Evolutionary conservation across 1,139 yeast species (phyloP), one percentile per base, ranked within the genome.

Genomic region (Schwanniomyces etchellsii): DNA sequence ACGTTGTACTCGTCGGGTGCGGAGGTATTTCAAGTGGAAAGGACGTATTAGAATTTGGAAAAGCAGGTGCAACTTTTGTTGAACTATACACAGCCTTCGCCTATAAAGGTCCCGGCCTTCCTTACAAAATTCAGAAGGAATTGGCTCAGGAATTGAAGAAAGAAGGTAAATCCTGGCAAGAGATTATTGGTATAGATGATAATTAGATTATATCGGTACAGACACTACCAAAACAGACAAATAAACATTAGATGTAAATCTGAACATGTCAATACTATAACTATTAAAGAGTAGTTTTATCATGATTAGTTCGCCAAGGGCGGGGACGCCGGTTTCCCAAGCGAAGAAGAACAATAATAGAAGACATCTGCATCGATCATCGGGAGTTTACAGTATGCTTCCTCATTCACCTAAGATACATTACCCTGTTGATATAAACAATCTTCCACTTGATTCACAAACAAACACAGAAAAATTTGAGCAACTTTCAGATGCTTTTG

Each of bases 81-180:
- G 85, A 89, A 55, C 58, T 86, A 32, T 88, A 88, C 59, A 89
- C 97, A 7, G 78, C 95, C 2, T 84, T 85, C 57, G 96, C 95
- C 2, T 89, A 86, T 62, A 78, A 77, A 49, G 98, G 98, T 1
- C 96, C 96, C 1, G 95, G 95, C 1, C 64, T 85, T 32, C 85
- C 93, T 5, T 75, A 79, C 29, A 77, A 78, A 47, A 72, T 91
- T 43, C 79, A 88, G 48, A 81, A 79, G 44, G 95, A 85, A 47
- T 69, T 89, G 41, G 70, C 77, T 5, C 60, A 51, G 3, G 86
- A 81, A 49, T 68, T 89, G 48, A 64, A 64, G 38, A 74, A 69
- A 43, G 88, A 81, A 52, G 93, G 88, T 14, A 80, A 80, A 57
- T 81, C 88, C 3, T 89, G 96, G 96, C 64, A 70, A 51, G 77